Percentiles rank a stretch among this genome's conserved stretches.
These are phyloP conservation scores for Acidiella bohemica DNA, from an alignment of 495 filamentous ascomycete species.

Conservation along the genomic window DNA sequence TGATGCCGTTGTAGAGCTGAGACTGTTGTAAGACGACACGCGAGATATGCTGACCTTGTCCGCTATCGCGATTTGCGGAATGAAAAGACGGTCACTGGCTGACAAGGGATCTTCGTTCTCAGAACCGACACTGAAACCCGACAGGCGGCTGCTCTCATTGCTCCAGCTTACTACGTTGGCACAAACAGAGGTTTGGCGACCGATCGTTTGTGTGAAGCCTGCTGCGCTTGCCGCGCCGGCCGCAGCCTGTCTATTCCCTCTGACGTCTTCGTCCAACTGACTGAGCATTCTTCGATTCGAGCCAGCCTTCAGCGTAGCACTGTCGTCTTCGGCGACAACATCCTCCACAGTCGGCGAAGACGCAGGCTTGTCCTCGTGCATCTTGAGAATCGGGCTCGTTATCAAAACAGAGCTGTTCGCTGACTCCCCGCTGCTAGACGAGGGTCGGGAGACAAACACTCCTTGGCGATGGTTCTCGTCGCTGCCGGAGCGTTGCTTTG, in stretches of 20 bases:
- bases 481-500: not conserved
- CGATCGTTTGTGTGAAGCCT: not conserved
- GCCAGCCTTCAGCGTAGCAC: conserved; percentile 8
- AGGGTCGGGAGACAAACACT: conserved; percentile 7
- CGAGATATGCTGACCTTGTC: conserved; percentile 15
- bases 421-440: conserved; percentile 18
- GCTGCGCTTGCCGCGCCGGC: not conserved
- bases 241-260: too few relatives aligned
- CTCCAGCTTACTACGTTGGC: conserved; percentile 16
- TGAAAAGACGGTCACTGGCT: conserved; percentile 9
- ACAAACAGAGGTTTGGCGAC: conserved; percentile 4
- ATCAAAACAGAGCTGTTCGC: conserved; percentile 17
- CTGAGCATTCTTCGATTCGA: conserved; percentile 12
- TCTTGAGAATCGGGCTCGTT: conserved; percentile 7
- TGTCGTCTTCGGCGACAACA: conserved; percentile 9
- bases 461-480: conserved; percentile 9
- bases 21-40: conserved; percentile 10
- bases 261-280: conserved; percentile 1
- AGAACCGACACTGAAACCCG: conserved; percentile 7
- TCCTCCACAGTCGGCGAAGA: conserved; percentile 9
- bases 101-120: not conserved
- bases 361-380: conserved; percentile 1
- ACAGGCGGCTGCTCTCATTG: conserved; percentile 2
- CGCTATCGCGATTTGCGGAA: conserved; percentile 11
- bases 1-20: not conserved